Conservation (phyloP, 225 moss, liverwort and hornwort genomes). For the Neckera pumila region DNA sequence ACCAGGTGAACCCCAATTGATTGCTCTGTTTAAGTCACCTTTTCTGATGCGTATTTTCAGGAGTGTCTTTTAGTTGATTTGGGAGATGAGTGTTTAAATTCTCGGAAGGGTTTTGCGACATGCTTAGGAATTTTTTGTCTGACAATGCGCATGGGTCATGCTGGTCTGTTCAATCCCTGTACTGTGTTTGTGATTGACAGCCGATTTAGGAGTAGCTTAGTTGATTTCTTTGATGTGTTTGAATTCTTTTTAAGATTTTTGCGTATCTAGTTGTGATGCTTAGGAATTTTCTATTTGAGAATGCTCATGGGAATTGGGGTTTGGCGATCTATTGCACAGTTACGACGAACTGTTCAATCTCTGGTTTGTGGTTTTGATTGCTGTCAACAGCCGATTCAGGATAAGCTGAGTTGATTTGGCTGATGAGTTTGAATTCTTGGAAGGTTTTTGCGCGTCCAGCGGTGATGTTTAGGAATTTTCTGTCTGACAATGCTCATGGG, state of each 20-base stretch:
- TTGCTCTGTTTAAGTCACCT: not conserved
- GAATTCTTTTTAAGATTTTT: not conserved
- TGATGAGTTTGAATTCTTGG: not conserved
- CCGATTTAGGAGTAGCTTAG: not conserved
- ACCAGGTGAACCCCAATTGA: slow-evolving; percentile 39
- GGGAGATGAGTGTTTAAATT: not conserved
- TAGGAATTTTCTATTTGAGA: not conserved
- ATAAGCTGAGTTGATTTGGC: not conserved
- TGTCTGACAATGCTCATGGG: not conserved
- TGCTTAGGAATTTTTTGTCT: not conserved
- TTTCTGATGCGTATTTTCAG: not conserved
- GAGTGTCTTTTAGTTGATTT: not conserved
- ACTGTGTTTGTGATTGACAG: not conserved
- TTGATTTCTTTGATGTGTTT: not conserved
- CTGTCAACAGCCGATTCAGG: not conserved
- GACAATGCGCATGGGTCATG: not conserved
- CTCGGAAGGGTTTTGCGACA: not conserved
- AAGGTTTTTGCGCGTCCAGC: not conserved
- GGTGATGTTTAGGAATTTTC: too few relatives aligned
- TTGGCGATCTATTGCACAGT: not conserved
- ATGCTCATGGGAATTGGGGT: not conserved
- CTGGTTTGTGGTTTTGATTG: not conserved
- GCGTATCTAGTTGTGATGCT: not conserved
- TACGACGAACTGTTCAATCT: not conserved
- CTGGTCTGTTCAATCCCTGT: not conserved